These are phyloP conservation scores for Mycena pura DNA, from an alignment of 768 basidiomycete species.

Conservation along the genomic window DNA sequence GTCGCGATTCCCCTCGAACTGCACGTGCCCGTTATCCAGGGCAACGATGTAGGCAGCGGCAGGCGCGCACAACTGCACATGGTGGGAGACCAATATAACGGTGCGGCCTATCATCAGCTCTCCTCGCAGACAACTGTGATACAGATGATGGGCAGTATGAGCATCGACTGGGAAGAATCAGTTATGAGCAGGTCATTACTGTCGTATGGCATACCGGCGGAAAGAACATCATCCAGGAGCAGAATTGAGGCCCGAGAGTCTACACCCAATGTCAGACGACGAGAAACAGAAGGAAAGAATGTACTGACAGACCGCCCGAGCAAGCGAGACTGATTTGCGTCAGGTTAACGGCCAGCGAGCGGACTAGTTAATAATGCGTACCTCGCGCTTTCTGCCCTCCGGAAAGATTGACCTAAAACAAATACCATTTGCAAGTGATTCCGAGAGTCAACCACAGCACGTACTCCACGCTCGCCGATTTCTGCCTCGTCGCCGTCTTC, in stretches of 20 bases:
- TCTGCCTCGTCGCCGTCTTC: constrained; percentile 90
- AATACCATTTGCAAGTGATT: constrained; percentile 31
- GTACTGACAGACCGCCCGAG: constrained; percentile 73
- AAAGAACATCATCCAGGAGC: constrained; percentile 83
- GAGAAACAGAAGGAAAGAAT: not conserved
- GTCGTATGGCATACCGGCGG: constrained; percentile 45
- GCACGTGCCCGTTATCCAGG: constrained; percentile 80
- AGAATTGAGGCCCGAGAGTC: constrained; percentile 83
- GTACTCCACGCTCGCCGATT: constrained; percentile 85
- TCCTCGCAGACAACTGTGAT: constrained; percentile 82
- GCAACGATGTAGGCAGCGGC: constrained; percentile 85
- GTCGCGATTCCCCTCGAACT: constrained; percentile 71
- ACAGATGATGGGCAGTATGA: constrained; percentile 91
- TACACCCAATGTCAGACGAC: not conserved
- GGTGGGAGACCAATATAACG: constrained; percentile 92
- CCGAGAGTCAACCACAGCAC: constrained; percentile 21
- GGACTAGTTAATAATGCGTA: constrained; percentile 28
- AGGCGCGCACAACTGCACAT: constrained; percentile 86
- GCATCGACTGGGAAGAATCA: constrained; percentile 71
- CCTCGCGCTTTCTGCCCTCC: constrained; percentile 76
- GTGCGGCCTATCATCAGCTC: constrained; percentile 83
- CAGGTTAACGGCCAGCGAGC: constrained; percentile 12
- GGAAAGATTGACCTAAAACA: constrained; percentile 54
- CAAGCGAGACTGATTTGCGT: constrained; percentile 60
- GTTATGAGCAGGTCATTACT: constrained; percentile 4